Conservation (phyloP, 2,329 filamentous ascomycete species). For the Dothideomycetes sp. region DNA sequence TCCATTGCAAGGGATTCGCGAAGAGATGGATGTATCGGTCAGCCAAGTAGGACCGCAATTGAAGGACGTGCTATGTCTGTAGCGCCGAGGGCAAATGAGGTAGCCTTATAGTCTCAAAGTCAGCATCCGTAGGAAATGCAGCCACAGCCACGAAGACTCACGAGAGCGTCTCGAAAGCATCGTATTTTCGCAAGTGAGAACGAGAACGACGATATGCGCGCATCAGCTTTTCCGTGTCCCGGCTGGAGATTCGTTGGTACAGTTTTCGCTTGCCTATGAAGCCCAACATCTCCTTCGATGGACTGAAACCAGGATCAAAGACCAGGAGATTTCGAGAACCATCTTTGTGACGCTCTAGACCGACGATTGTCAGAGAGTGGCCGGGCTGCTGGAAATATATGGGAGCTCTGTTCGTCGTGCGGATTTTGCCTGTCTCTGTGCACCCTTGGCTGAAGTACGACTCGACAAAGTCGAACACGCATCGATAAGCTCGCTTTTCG, state of each 20-base stretch:
- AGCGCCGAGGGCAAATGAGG: neutral
- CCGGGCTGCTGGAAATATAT: constrained; percentile 85
- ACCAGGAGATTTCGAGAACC: constrained; percentile 64
- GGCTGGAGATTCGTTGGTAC: constrained; percentile 31
- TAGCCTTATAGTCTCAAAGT: neutral
- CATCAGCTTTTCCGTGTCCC: constrained; percentile 25
- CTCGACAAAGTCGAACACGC: constrained; percentile 55
- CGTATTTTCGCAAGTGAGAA: constrained; percentile 57
- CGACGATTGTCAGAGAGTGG: constrained; percentile 83
- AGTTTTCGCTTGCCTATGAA: constrained; percentile 37
- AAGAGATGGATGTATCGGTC: neutral
- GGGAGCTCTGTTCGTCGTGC: constrained; percentile 60
- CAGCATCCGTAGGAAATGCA: neutral
- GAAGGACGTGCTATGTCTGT: constrained; percentile 3
- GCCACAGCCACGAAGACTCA: neutral
- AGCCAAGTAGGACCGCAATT: too few relatives aligned
- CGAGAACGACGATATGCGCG: constrained; percentile 61
- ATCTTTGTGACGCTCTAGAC: constrained; percentile 58
- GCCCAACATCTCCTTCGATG: constrained; percentile 50
- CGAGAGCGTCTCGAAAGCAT: constrained; percentile 57
- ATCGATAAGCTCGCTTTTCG: constrained; percentile 37
- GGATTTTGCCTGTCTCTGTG: constrained; percentile 46
- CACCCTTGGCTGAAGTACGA: constrained; percentile 51
- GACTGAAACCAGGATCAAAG: constrained; percentile 76
- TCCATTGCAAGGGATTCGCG: neutral